Percentiles rank a stretch among this genome's conserved stretches.
Conservation (phyloP, 2,329 filamentous ascomycete genomes). For the Fusarium coffeatum region DNA sequence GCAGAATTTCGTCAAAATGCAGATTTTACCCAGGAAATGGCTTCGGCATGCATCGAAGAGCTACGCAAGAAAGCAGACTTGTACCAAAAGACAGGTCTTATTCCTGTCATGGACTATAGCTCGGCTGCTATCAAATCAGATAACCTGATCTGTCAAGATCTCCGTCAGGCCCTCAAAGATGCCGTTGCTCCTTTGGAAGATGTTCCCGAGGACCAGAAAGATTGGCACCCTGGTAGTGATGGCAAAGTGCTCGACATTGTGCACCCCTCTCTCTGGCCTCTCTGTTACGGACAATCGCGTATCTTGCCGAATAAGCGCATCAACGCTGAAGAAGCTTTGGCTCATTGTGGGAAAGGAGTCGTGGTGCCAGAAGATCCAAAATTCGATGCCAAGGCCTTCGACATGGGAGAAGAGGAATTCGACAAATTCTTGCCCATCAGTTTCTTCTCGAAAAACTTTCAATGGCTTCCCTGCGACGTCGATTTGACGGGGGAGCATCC, state of each 20-base stretch:
- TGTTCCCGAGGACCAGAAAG: conserved; percentile 58
- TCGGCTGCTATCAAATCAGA: conserved; percentile 53
- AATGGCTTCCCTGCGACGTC: conserved; percentile 65
- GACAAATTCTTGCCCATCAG: not conserved
- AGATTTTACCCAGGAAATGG: not conserved
- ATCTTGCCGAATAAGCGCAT: conserved; percentile 51
- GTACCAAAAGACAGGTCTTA: conserved; percentile 49
- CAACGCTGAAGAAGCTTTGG: conserved; percentile 54
- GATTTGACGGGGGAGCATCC: conserved; percentile 52
- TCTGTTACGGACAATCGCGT: conserved; percentile 43
- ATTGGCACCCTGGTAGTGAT: conserved; percentile 40
- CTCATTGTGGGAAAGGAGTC: conserved; percentile 50
- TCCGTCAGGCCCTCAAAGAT: conserved; percentile 53
- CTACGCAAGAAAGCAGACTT: conserved; percentile 50
- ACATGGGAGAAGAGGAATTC: not conserved
- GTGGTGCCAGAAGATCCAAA: conserved; percentile 36
- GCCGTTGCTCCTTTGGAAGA: conserved; percentile 62
- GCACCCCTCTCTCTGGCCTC: conserved; percentile 43
- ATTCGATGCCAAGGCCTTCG: not conserved
- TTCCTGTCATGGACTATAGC: conserved; percentile 51
- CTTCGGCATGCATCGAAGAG: conserved; percentile 46
- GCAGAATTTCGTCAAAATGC: conserved; percentile 29
- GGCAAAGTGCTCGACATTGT: conserved; percentile 38
- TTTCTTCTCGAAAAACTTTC: conserved; percentile 46
- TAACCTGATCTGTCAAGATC: conserved; percentile 39